Evolutionary conservation across 1,284 basidiomycete species (phyloP).

Genomic region (Termitomyces sp.): DNA sequence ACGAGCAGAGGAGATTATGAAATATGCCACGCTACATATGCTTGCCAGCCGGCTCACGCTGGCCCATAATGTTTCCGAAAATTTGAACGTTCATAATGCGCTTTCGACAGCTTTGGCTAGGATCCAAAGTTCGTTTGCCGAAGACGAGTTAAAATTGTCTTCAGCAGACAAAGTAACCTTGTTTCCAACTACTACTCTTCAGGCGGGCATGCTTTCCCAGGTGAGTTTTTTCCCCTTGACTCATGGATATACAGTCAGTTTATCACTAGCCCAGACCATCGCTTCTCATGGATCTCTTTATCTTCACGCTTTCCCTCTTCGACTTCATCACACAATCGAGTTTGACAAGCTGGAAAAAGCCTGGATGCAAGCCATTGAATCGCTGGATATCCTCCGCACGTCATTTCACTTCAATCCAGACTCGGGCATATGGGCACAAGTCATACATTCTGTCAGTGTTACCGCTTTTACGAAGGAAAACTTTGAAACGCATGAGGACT

Average conservation of each 20-base stretch:
- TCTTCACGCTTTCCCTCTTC: slow-evolving; percentile 41
- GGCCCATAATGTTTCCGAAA: neutral
- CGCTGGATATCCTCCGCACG: slow-evolving; percentile 38
- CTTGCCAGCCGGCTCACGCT: slow-evolving; percentile 3
- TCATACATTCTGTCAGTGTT: slow-evolving; percentile 31
- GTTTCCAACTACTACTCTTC: slow-evolving; percentile 39
- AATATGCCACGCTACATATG: slow-evolving; percentile 5
- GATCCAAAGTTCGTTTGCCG: slow-evolving; percentile 3
- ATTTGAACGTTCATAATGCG: neutral
- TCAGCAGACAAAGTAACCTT: slow-evolving; percentile 30
- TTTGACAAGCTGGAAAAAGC: slow-evolving; percentile 28
- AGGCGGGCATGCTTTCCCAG: slow-evolving; percentile 48
- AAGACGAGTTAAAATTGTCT: slow-evolving; percentile 22
- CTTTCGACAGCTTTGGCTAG: slow-evolving; percentile 1
- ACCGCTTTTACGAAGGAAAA: slow-evolving; percentile 29
- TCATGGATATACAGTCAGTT: neutral
- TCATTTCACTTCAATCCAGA: slow-evolving; percentile 41
- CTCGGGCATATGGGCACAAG: slow-evolving; percentile 38
- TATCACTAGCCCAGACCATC: slow-evolving; percentile 32
- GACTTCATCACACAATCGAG: slow-evolving; percentile 25
- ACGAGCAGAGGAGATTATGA: slow-evolving; percentile 17
- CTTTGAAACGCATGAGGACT: slow-evolving; percentile 16
- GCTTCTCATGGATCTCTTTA: slow-evolving; percentile 39
- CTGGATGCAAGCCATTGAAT: slow-evolving; percentile 30
- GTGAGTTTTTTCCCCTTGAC: slow-evolving; percentile 21